Evolutionary conservation across 164 flowering plant species (phyloP), one percentile per base, ranked within the genome.

Genomic region (Vitis rotundifolia): DNA sequence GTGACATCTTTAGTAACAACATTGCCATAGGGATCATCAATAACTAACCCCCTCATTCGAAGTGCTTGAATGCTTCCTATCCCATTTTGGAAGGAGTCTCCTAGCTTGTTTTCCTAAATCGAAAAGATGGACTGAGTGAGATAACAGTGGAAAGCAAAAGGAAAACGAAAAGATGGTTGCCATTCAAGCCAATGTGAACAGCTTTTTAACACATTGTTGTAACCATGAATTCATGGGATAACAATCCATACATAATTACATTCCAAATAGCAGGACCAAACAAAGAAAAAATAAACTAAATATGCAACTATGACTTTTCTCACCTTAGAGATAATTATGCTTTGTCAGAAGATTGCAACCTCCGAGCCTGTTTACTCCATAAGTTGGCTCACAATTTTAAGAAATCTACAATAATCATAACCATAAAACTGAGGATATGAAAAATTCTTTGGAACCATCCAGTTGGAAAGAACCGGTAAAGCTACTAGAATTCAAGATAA

Each of bases 381-480:
- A 22, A 22, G 26, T 22, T 22, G 26, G 26, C 26, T 22, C 26
- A 22, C 26, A 22, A 22, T 22, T 22, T 22, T 22, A 22, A 22
- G 26, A 22, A 22, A 2, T 22, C 26, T 22, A 22, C 26, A 22
- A 22, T 22, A 22, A 22, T 22, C 26, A 22, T 22, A 22, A 22
- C 26, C 26, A 22, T 22, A 22, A 22, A 22, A 22, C 26, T 22
- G 26, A 22, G 26, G 26, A 22, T 22, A 22, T 87, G 67, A 75
- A 67, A 65, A 93, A 82, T 68, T 87, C 79, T 79, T 87, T 93
- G 61, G 95, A 90, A 68, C 99, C 99, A 91, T 89, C 97, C 99
- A 91, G 86, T 72, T 58, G 63, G 31, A 75, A 69, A 77, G 51
- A 19, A 16, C 54, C 26, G 44, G 5, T 64, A 58, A 9, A 56